Percentiles rank a stretch among this genome's conserved stretches.
Evolutionary conservation across 2,329 filamentous ascomycete species (phyloP).

Genomic region (Scedosporium minutisporum): DNA sequence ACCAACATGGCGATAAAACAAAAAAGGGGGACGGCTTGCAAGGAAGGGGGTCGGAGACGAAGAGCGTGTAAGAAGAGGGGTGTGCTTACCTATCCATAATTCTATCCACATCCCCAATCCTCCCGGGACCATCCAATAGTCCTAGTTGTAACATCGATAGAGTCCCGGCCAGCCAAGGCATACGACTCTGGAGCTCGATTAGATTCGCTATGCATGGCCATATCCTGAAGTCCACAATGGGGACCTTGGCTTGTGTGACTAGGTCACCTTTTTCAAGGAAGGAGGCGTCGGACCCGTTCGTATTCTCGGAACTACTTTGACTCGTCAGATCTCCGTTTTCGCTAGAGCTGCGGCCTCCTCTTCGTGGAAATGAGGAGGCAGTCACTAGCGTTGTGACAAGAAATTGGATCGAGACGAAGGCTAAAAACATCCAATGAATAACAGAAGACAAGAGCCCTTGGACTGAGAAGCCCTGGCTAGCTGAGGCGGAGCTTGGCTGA

Average conservation of each 20-base stretch:
- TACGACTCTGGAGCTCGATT: conserved; percentile 64
- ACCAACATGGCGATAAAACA: neutral
- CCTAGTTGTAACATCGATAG: conserved; percentile 69
- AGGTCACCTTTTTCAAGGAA: conserved; percentile 4
- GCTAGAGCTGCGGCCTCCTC: conserved; percentile 29
- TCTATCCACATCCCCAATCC: conserved; percentile 64
- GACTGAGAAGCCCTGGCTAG: conserved; percentile 19
- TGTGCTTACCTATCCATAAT: conserved; percentile 77
- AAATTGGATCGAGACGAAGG: conserved; percentile 56
- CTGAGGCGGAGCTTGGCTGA: neutral
- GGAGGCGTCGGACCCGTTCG: neutral
- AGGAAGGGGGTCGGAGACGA: conserved; percentile 1
- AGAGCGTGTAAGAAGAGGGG: neutral
- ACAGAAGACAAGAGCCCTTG: conserved; percentile 44
- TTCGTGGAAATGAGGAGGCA: conserved; percentile 49
- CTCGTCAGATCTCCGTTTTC: conserved; percentile 13
- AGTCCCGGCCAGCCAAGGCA: conserved; percentile 81
- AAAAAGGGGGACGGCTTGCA: conserved; percentile 10
- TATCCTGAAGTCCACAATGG: conserved; percentile 66
- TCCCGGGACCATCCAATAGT: conserved; percentile 63
- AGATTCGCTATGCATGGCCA: conserved; percentile 67
- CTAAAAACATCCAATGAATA: conserved; percentile 44
- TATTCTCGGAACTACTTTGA: conserved; percentile 8
- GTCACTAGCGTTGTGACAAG: conserved; percentile 54
- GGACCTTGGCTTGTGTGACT: conserved; percentile 32